Evolutionary conservation across 169 alveolate genomes (phyloP).

Genomic region (Ichthyophthirius multifiliis): DNA sequence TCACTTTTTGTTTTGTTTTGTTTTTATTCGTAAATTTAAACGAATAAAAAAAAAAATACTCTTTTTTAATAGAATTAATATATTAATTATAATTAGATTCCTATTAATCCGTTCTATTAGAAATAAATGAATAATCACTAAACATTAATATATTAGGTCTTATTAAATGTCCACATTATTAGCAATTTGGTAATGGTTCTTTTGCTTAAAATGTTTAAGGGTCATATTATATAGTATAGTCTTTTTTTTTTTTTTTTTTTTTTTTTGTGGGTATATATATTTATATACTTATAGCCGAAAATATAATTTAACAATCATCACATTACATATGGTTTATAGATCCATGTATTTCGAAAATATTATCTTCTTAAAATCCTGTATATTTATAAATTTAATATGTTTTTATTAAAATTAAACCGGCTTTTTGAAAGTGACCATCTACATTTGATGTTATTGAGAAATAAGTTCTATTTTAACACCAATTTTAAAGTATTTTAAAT

Average conservation of each 20-base stretch:
- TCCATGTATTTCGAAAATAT: conserved; percentile 63
- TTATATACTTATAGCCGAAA: conserved; percentile 14
- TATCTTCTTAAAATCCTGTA: conserved; percentile 42
- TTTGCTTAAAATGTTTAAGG: conserved; percentile 6
- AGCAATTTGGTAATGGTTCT: conserved; percentile 55
- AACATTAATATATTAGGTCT: conserved; percentile 71
- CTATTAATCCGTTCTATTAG: conserved; percentile 30
- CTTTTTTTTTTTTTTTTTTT: background rate
- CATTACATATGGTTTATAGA: conserved; percentile 53
- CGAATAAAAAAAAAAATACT: background rate
- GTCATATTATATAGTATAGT: background rate
- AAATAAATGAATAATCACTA: conserved; percentile 46
- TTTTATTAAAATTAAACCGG: background rate
- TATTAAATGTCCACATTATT: conserved; percentile 19
- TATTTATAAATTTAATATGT: background rate
- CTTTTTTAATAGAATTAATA: background rate
- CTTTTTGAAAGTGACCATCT: conserved; percentile 59
- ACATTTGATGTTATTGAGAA: conserved; percentile 61
- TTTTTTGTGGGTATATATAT: background rate
- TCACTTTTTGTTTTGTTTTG: background rate
- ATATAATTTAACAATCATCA: background rate
- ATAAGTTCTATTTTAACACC: conserved; percentile 7
- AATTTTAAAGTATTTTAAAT: conserved; percentile 17
- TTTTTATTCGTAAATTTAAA: background rate
- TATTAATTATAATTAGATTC: background rate